Evolutionary conservation across 176 grass and related monocot genomes (phyloP).

Genomic region (Poa annua): DNA sequence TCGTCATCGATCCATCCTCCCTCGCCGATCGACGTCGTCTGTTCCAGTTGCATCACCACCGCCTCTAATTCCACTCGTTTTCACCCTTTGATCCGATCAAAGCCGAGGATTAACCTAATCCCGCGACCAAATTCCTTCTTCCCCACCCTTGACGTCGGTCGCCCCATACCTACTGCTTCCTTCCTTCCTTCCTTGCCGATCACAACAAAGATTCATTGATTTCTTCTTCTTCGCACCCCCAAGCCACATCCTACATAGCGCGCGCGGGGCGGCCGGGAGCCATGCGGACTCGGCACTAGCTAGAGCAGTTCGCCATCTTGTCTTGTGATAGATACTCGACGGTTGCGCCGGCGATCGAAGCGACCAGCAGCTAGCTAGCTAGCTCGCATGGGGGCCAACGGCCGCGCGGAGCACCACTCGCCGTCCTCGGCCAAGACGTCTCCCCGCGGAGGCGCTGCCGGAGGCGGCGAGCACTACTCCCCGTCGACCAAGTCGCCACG

Average conservation of each 20-base stretch:
- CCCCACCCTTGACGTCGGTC: background rate
- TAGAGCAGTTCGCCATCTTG: background rate
- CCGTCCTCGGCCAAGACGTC: conserved; percentile 25
- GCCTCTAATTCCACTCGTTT: conserved; percentile 14
- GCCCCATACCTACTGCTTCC: background rate
- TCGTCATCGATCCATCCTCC: background rate
- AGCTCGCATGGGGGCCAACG: conserved; percentile 10
- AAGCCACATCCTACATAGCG: background rate
- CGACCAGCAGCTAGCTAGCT: background rate
- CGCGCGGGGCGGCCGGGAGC: background rate
- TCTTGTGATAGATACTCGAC: no score
- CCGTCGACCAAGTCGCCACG: conserved; percentile 38
- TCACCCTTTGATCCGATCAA: conserved; percentile 27
- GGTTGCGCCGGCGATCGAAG: background rate
- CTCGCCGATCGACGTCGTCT: background rate
- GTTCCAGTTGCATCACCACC: background rate
- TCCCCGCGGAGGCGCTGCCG: background rate
- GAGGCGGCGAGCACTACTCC: background rate
- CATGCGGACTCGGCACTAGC: background rate
- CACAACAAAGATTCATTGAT: background rate
- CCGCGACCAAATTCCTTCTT: background rate
- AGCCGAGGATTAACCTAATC: conserved; percentile 6
- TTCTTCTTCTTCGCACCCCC: background rate
- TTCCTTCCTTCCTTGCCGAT: background rate
- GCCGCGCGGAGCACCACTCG: conserved; percentile 17